Evolutionary conservation across 768 basidiomycete species (phyloP).

Genomic region (Leucosporidium creatinivorum): DNA sequence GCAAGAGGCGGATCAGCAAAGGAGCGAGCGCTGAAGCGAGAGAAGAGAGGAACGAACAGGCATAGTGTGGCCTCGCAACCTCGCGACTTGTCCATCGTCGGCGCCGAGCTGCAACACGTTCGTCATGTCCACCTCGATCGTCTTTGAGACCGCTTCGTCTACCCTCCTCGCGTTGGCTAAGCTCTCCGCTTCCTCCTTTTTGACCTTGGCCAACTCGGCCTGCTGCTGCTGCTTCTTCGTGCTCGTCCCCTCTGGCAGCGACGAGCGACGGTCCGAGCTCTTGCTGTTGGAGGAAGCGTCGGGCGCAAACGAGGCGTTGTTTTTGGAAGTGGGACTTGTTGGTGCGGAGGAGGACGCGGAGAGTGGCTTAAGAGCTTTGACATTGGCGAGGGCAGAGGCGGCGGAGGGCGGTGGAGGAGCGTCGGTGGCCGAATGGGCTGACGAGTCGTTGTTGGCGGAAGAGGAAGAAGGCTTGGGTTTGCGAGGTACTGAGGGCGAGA

Average conservation of each 20-base stretch:
- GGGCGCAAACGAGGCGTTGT: neutral
- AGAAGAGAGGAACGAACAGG: slow-evolving; percentile 8
- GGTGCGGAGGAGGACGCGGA: neutral
- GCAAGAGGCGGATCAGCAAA: neutral
- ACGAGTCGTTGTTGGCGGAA: no score
- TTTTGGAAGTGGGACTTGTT: neutral
- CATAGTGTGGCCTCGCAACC: slow-evolving; percentile 29
- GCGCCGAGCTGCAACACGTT: neutral
- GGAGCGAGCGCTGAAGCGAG: neutral
- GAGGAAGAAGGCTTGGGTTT: neutral
- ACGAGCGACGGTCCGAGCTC: neutral
- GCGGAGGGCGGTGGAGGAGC: no score
- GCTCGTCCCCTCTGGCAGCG: neutral
- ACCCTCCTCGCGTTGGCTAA: neutral
- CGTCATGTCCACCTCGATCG: neutral
- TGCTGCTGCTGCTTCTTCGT: neutral
- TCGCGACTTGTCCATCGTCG: slow-evolving; percentile 16
- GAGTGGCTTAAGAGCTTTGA: neutral
- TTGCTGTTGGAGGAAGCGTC: neutral
- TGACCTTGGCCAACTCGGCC: neutral
- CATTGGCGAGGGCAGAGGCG: neutral
- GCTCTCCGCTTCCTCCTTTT: slow-evolving; percentile 9
- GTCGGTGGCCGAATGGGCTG: no score
- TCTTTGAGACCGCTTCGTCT: neutral
- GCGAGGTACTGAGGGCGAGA: slow-evolving; percentile 1